Base-by-base conservation (phyloP, 345 rosid species). In the Moricandia arvensis region DNA sequence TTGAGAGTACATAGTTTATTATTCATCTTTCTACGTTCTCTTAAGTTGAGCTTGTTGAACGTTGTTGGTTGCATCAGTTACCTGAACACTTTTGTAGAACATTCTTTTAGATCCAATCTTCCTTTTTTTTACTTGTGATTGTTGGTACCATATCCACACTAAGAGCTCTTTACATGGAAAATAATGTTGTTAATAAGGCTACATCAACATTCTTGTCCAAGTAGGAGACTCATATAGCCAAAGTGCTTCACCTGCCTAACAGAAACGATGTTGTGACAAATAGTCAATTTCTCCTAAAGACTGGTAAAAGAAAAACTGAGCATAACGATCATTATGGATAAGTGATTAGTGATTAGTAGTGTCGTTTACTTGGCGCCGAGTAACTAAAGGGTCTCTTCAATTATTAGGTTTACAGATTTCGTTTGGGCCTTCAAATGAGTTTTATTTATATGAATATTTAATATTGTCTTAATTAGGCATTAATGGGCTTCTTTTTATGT, bases 151-250 rank as follows among this genome's bases (percentile, higher is more conserved):
- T 59, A 34, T 34, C 61, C 24, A 38, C 15, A 43, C 53, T 66
- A 12, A 3, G 64, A 35, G 75, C 71, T 77, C 57, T 77, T 58
- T 64, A 71, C 76, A 77, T 38, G 8, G 75, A 59, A 71, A 31
- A 64, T 3, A 1, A 2, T 57, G 54, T 57, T 64, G 45, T 24
- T 55, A 77, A 18, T 5, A 47, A 61, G 9, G 12, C 67, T 35
- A 62, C 24, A 27, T 55, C 17, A 47, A 47, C 59, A 21, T 9
- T 78, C 82, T 41, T 71, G 59, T 73, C 97, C 94, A 93, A 55
- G 80, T 71, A 17, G 96, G 93, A 12, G 90, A 74, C 43, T 55
- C 12, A 5, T 16, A 38, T 12, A 90, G 84, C 94, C 98, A 93
- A n/a, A 90, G 80, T 17, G 69, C 88, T 72, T 82, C 74, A 33